These are phyloP conservation scores for Lepidium sativum DNA, from an alignment of 345 rosid species.

Conservation along the genomic window DNA sequence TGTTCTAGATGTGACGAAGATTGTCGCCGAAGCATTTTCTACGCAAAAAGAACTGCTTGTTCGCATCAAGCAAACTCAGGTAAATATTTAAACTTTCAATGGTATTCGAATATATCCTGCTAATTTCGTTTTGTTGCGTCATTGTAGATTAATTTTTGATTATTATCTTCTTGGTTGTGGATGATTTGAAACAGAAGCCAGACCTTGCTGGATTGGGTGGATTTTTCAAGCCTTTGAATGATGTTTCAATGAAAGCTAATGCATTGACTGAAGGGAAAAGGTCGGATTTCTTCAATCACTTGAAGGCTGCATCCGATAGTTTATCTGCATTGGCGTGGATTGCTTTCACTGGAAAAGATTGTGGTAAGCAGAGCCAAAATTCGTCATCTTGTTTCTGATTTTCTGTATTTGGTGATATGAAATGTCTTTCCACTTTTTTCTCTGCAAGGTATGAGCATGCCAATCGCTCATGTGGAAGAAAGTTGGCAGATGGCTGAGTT, in stretches of 20 bases:
- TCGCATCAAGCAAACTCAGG: conserved; percentile 67
- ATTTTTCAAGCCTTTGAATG: conserved; percentile 82
- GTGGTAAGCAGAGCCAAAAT: conserved; percentile 44
- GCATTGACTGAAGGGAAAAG: conserved; percentile 75
- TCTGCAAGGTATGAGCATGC: conserved; percentile 92
- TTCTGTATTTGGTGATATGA: background rate
- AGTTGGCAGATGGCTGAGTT: conserved; percentile 99
- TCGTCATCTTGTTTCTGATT: background rate
- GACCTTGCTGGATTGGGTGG: conserved; percentile 58
- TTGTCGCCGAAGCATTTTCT: conserved; percentile 56
- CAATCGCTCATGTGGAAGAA: conserved; percentile 93
- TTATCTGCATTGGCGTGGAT: conserved; percentile 87
- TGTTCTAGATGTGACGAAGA: conserved; percentile 63
- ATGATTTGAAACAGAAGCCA: conserved; percentile 55
- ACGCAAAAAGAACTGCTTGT: conserved; percentile 61
- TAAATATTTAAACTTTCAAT: background rate
- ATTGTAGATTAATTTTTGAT: conserved; percentile 9
- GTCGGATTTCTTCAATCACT: conserved; percentile 84
- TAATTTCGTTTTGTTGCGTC: background rate
- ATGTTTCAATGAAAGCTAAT: conserved; percentile 64
- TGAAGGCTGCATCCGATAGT: conserved; percentile 75
- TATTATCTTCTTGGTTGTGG: background rate
- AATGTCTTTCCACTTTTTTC: background rate
- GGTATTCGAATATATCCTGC: background rate
- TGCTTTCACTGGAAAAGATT: conserved; percentile 86